Conservation (phyloP, 495 filamentous ascomycete species). For the Cercophora sp. region DNA sequence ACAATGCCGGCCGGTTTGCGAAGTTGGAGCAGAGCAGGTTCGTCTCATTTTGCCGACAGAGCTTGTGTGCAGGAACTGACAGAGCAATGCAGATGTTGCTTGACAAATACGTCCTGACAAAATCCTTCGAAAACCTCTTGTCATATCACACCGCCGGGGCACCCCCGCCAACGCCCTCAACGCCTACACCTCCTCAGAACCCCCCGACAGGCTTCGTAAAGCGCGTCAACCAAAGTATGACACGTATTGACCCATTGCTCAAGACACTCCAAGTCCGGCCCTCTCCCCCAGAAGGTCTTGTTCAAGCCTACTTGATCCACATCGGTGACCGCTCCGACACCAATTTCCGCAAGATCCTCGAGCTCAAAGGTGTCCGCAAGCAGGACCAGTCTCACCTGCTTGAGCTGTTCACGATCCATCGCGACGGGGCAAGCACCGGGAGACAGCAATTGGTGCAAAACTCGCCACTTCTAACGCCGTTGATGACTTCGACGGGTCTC, state of each 20-base stretch:
- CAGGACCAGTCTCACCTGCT: conserved; percentile 77
- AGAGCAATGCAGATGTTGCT: conserved; percentile 66
- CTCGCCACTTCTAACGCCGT: conserved; percentile 59
- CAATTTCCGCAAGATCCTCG: conserved; percentile 96
- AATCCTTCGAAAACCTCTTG: conserved; percentile 66
- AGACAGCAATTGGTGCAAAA: conserved; percentile 53
- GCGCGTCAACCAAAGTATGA: conserved; percentile 79
- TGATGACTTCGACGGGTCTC: conserved; percentile 37
- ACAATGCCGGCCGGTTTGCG: conserved; percentile 82
- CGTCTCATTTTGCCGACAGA: background rate
- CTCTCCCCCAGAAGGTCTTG: conserved; percentile 84
- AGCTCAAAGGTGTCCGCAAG: conserved; percentile 83
- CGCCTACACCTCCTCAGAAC: conserved; percentile 36
- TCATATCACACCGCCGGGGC: conserved; percentile 45
- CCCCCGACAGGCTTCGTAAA: conserved; percentile 70
- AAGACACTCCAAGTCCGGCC: conserved; percentile 96
- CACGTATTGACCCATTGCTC: conserved; percentile 84
- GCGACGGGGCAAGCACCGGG: conserved; percentile 55
- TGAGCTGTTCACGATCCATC: conserved; percentile 85
- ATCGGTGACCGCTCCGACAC: conserved; percentile 84
- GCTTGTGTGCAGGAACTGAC: background rate
- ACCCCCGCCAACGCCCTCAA: conserved; percentile 24
- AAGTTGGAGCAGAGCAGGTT: conserved; percentile 94
- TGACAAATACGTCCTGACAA: conserved; percentile 87
- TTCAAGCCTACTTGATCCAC: conserved; percentile 94